Base-by-base conservation (phyloP, 306 rosid genomes). In the Elaeagnus macrophylla region DNA sequence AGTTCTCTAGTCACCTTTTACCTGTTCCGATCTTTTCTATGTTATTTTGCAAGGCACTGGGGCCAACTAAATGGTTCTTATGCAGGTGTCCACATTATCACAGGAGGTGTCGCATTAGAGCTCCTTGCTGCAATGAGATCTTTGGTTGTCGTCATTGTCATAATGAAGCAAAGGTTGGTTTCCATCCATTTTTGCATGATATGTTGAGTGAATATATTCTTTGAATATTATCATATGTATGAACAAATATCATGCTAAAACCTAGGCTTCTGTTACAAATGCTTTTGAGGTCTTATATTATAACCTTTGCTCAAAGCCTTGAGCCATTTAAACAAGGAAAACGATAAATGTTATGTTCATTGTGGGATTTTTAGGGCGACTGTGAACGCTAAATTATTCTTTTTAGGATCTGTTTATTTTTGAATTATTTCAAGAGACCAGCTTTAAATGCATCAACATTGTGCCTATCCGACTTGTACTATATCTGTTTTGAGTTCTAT, bases 81-180 rank as follows among this genome's bases (percentile, higher is more conserved):
- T 67, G 59, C 86, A 86, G 95, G 48, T 90, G 95, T 74, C 62
- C 65, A 43, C 97, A 86, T 72, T 90, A 86, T 58, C 59, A 69
- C 48, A 75, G 89, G 51, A 73, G 97, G 39, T 89, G 94, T 44
- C 71, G 71, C 7, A 77, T 89, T 51, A 76, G 81, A 64, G 95
- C 97, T 40, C 97, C 97, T 42, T 89, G 97, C 64, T 90, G 97
- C 78, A 67, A 83, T 77, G 97, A 83, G 64, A 57, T 83, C 53
- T 79, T 83, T 64, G 74, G 75, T 67, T 90, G 95, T 55, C 94
- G 79, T 20, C 95, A 81, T 66, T 90, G 95, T 71, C 94, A 84
- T 54, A 88, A 84, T 51, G 87, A 79, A 57, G 78, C 72, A 55
- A 84, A 84, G 70, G 96, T 78, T 56, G 64, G 83, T 53, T 16